Conservation (phyloP, 352 stramenopile species). For the Globisporangium sylvaticum region DNA sequence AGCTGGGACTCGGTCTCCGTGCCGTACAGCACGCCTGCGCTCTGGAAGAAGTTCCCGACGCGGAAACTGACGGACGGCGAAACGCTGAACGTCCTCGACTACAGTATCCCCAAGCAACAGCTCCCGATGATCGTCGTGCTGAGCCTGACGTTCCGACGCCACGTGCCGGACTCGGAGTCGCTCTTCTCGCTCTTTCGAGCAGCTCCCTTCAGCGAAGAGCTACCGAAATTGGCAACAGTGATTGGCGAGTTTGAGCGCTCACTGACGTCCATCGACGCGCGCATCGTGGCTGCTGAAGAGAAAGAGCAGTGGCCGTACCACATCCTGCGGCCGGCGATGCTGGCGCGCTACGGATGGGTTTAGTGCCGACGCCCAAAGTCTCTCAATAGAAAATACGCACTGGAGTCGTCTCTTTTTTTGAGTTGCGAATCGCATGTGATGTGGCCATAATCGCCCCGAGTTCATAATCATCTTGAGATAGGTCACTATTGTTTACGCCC, state of each 20-base stretch:
- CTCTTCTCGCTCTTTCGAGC: neutral
- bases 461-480: too few species aligned
- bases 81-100: neutral
- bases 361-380: neutral
- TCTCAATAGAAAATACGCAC: too few species aligned
- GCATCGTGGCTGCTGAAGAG: neutral
- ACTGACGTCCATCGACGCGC: neutral
- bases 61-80: neutral
- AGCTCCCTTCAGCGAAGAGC: neutral
- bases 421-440: too few species aligned
- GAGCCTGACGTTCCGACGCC: neutral
- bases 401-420: too few species aligned
- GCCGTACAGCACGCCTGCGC: neutral
- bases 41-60: neutral
- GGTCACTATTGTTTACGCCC: too few species aligned
- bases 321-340: neutral
- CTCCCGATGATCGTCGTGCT: neutral
- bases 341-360: neutral
- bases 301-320: neutral
- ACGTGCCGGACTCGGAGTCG: neutral
- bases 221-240: neutral
- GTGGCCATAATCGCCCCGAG: too few species aligned
- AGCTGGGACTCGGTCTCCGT: neutral
- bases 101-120: neutral
- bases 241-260: neutral